A percentile compares a stretch with the other conserved stretches of the same genome.
phyloP scores from a whole-genome alignment of 768 basidiomycete species.

The Chalciporus chontae region DNA sequence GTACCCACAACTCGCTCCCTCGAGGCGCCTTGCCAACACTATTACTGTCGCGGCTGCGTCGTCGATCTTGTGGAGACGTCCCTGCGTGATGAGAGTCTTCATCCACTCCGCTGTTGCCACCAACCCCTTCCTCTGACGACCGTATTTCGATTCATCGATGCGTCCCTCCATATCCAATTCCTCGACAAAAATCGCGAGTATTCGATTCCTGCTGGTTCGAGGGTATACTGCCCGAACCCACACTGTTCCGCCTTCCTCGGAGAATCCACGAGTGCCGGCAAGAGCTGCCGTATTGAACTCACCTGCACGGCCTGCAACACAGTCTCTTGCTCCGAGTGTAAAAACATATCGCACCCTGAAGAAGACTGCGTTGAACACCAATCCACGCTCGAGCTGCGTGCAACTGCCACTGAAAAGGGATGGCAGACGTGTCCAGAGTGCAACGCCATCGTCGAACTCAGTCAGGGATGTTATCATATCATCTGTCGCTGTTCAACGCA shows the following conservation, averaged over 20 bases:
- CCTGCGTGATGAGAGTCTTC: slow-evolving; percentile 47
- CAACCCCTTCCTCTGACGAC: slow-evolving; percentile 29
- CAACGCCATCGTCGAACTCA: slow-evolving; percentile 51
- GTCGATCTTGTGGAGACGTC: slow-evolving; percentile 38
- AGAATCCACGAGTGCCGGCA: slow-evolving; percentile 21
- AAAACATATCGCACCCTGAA: slow-evolving; percentile 39
- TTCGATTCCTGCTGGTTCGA: slow-evolving; percentile 34
- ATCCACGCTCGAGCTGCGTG: slow-evolving; percentile 39
- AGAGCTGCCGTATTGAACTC: slow-evolving; percentile 11
- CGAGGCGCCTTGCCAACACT: slow-evolving; percentile 43
- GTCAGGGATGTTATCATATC: slow-evolving; percentile 61
- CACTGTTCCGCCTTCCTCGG: slow-evolving; percentile 55
- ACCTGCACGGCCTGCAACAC: slow-evolving; percentile 41
- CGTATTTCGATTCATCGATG: slow-evolving; percentile 30
- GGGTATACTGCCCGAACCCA: slow-evolving; percentile 49
- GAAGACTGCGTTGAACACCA: slow-evolving; percentile 42
- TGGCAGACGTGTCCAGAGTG: slow-evolving; percentile 70
- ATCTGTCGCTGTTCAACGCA: slow-evolving; percentile 47
- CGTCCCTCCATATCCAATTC: slow-evolving; percentile 30
- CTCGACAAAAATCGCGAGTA: slow-evolving; percentile 46
- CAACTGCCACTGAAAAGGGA: slow-evolving; percentile 40
- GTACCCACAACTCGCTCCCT: slow-evolving; percentile 25
- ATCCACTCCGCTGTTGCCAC: slow-evolving; percentile 51
- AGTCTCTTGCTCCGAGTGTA: slow-evolving; percentile 47
- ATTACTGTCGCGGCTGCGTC: slow-evolving; percentile 46